These are phyloP conservation scores for Camellia sinensis DNA, from an alignment of 148 eudicot genomes.

Conservation along the genomic window DNA sequence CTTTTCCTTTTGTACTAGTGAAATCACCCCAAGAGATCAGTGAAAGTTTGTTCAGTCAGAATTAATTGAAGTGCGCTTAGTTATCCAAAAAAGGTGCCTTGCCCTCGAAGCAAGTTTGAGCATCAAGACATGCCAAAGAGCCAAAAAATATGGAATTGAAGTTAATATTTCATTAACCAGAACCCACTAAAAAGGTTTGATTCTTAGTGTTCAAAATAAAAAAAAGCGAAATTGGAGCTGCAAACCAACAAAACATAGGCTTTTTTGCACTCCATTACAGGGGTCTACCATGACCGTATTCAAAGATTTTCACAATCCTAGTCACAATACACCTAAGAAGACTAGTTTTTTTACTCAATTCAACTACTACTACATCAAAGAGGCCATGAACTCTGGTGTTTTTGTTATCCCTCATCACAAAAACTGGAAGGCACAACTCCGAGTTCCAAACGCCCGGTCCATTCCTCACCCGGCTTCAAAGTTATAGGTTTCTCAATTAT, in stretches of 20 bases:
- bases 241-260: not conserved
- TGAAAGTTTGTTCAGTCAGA: not conserved
- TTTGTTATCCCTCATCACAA: constrained; percentile 38
- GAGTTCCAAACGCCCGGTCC: constrained; percentile 69
- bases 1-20: too few species aligned
- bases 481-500: constrained; percentile 65
- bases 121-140: not conserved
- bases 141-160: not conserved
- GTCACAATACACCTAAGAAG: not conserved
- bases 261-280: not conserved
- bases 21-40: too few species aligned
- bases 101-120: too few species aligned
- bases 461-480: constrained; percentile 80
- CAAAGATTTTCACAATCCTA: not conserved
- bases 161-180: not conserved
- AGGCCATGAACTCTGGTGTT: too few species aligned
- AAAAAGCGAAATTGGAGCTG: not conserved
- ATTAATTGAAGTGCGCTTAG: too few species aligned
- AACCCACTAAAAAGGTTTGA: not conserved
- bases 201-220: not conserved
- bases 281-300: too few species aligned
- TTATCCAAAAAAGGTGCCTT: too few species aligned
- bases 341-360: too few species aligned
- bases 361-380: too few species aligned
- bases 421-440: constrained; percentile 56